Evolutionary conservation across 768 basidiomycete species (phyloP).

Genomic region (Boletus sensibilis): DNA sequence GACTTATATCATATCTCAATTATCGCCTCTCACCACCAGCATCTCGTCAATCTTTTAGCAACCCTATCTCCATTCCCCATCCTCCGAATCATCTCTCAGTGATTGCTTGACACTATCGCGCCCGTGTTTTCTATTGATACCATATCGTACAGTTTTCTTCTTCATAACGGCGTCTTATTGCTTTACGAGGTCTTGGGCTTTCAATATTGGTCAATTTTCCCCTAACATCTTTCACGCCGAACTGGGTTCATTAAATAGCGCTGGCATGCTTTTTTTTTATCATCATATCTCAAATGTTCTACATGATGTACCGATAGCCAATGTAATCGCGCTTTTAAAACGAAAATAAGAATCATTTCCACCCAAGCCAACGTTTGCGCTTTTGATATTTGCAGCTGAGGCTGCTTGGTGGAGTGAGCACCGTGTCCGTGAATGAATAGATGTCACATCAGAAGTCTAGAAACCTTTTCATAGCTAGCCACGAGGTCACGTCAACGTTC

Average conservation of each 20-base stretch:
- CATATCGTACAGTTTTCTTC: slow-evolving; percentile 1
- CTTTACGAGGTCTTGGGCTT: neutral
- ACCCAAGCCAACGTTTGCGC: neutral
- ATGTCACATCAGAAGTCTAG: too few relatives aligned
- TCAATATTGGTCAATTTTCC: neutral
- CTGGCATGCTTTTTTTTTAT: slow-evolving; percentile 5
- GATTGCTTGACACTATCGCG: neutral
- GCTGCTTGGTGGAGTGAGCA: too few relatives aligned
- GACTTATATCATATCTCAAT: slow-evolving; percentile 18
- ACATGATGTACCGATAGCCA: slow-evolving; percentile 10
- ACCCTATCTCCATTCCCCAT: neutral
- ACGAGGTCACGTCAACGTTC: neutral
- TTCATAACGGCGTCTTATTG: neutral
- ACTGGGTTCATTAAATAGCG: slow-evolving; percentile 10
- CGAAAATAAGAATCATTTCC: neutral
- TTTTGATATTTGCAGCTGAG: too few relatives aligned
- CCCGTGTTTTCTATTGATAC: neutral
- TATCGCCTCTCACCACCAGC: slow-evolving; percentile 8
- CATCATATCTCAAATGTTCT: neutral
- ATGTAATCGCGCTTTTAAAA: neutral
- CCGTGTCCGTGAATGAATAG: too few relatives aligned
- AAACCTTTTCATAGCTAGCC: neutral
- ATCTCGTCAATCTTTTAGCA: neutral
- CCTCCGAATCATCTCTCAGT: neutral
- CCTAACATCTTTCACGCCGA: neutral